Evolutionary conservation across 225 moss, liverwort and hornwort genomes (phyloP).

Genomic region (Asterella californica): DNA sequence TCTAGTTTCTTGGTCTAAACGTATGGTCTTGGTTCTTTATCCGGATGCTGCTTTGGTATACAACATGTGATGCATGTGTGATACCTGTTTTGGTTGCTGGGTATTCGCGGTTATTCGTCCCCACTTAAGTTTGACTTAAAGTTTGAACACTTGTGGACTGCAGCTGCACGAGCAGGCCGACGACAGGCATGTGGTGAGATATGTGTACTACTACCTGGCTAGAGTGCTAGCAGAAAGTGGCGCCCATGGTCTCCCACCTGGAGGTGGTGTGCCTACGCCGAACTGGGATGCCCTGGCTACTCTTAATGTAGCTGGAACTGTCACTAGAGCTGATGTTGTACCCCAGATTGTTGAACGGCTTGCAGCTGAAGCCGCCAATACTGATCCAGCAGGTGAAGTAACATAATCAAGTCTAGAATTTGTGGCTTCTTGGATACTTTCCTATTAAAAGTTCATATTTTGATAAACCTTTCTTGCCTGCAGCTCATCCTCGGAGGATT

Average conservation of each 20-base stretch:
- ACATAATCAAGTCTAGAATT: neutral
- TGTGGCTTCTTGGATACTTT: neutral
- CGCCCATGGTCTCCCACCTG: conserved; percentile 72
- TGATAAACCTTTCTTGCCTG: conserved; percentile 32
- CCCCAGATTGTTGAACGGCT: conserved; percentile 90
- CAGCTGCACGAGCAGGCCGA: conserved; percentile 95
- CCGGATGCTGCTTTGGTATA: too few species aligned
- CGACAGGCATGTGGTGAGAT: conserved; percentile 85
- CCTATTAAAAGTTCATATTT: neutral
- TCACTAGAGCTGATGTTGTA: conserved; percentile 94
- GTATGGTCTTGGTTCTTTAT: too few species aligned
- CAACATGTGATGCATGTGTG: too few species aligned
- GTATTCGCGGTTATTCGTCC: too few species aligned
- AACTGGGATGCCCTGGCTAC: conserved; percentile 99
- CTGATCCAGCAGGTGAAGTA: conserved; percentile 67
- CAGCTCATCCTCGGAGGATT: conserved; percentile 90
- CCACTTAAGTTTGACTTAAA: too few species aligned
- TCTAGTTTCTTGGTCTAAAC: too few species aligned
- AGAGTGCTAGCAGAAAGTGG: conserved; percentile 95
- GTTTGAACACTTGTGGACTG: conserved; percentile 15
- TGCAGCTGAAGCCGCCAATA: conserved; percentile 68
- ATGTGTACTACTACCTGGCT: conserved; percentile 93
- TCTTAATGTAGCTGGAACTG: conserved; percentile 76
- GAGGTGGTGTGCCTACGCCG: conserved; percentile 91
- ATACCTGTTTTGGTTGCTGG: too few species aligned